These are phyloP conservation scores for Scenedesmus sp. DNA, from an alignment of 163 green algal species.

Conservation along the genomic window DNA sequence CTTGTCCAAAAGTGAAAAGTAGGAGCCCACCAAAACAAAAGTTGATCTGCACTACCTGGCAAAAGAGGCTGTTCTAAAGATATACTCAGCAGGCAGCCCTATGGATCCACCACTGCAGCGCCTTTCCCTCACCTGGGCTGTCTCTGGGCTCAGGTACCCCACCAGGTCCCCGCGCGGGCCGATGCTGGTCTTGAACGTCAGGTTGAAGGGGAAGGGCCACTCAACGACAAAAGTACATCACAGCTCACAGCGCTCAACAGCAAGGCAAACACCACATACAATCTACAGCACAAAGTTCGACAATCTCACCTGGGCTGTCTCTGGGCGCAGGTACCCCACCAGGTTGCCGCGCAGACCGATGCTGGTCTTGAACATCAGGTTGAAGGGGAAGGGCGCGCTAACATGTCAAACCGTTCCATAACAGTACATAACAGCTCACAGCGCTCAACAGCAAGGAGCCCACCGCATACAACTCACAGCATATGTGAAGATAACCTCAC, in stretches of 20 bases:
- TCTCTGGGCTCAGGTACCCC: conserved; percentile 96
- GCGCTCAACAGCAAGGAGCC: not conserved
- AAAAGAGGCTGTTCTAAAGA: too few species aligned
- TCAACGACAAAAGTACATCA: conserved; percentile 58
- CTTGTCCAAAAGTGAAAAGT: too few species aligned
- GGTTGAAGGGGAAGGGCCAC: conserved; percentile 97
- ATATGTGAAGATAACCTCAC: not conserved
- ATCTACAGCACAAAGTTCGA: not conserved
- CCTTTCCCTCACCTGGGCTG: conserved; percentile 73
- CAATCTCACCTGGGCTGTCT: conserved; percentile 88
- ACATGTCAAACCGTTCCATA: conserved; percentile 54
- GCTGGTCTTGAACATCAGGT: conserved; percentile 98
- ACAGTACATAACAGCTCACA: not conserved
- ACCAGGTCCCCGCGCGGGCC: conserved; percentile 90
- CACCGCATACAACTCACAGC: not conserved
- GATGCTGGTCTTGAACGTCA: conserved; percentile 97
- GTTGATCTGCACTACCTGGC: too few species aligned
- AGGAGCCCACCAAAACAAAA: too few species aligned
- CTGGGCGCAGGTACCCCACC: conserved; percentile 94
- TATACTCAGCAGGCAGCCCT: too few species aligned
- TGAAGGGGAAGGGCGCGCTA: conserved; percentile 95
- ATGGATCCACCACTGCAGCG: not conserved
- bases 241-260: not conserved
- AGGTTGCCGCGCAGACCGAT: conserved; percentile 95
- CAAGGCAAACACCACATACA: not conserved